Base-by-base conservation (phyloP, 1,284 basidiomycete genomes). In the Lignosus rhinocerotis region DNA sequence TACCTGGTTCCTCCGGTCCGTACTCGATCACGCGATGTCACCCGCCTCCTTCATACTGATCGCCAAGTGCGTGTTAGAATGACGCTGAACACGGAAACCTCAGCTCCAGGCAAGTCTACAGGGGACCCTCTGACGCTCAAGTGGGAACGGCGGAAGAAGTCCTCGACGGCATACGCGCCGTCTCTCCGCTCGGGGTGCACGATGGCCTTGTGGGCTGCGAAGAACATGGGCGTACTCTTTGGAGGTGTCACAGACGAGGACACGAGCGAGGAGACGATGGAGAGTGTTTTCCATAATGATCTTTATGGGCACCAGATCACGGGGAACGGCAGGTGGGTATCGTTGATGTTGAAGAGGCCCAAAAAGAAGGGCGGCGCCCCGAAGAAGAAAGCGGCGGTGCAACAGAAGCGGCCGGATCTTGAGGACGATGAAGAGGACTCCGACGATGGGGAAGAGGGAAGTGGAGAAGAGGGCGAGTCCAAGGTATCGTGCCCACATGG, bases 221-320 rank as follows among this genome's bases (percentile, higher is more conserved):
- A 82, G 64, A 79, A 76, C 30, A 89, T 86, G 67, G 94, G 93
- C 1, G 79, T 97, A 1, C 74, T 96, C 51, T 98, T 97, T 68
- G 95, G 94, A 12, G 95, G 95, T 6, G 95, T 97, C 0, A 90
- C 88, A 6, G 95, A 98, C 67, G 90, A 94, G 60, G 95, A 97
- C 68, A 87, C 81, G 31, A 84, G 85, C 58, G 95, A 97, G 70
- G 95, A 97, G 70, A 88, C 84, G 1, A 74, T 98, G 66, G 90
- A 94, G 60, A 92, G 89, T 63, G 80, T 88, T 1, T 95, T 95
- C 69, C 91, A 89, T 78, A 93, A 93, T 61, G 93, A 94, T 67
- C 63, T 94, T 90, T 92, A 60, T 68, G 93, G 87, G 0, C 96
- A 96, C 71, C 90, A 93, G 65, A 78, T 92, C 1, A 69, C 76